These are phyloP conservation scores for Microcos paniculata DNA, from an alignment of 345 rosid species.

Conservation along the genomic window DNA sequence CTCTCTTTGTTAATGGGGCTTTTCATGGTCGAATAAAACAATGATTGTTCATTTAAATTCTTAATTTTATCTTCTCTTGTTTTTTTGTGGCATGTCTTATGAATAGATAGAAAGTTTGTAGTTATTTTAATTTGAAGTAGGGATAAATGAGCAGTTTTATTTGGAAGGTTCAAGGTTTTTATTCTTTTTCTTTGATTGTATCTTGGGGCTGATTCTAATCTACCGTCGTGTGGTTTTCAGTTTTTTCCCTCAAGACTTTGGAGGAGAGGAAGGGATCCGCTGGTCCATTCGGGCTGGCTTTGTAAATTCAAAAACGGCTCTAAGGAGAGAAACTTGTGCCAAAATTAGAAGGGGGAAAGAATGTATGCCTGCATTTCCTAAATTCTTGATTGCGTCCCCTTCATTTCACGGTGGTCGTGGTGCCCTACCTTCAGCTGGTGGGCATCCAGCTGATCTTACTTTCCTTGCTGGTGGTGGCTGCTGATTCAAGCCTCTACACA, in stretches of 20 bases:
- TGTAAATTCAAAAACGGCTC: constrained; percentile 33
- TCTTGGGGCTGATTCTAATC: constrained; percentile 1
- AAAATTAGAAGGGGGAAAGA: constrained; percentile 30
- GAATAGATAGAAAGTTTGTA: background rate
- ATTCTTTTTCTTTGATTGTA: background rate
- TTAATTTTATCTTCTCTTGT: too few relatives aligned
- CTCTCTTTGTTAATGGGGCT: background rate
- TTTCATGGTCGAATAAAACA: background rate
- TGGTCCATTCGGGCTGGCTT: constrained; percentile 43
- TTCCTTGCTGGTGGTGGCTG: constrained; percentile 43
- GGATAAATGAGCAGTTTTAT: background rate
- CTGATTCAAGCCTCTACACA: constrained; percentile 21
- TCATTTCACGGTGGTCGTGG: constrained; percentile 46
- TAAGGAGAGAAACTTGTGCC: constrained; percentile 23
- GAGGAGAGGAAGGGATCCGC: constrained; percentile 16
- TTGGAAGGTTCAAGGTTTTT: background rate
- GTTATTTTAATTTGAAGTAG: background rate
- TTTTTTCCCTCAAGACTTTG: constrained; percentile 17
- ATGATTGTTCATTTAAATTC: background rate
- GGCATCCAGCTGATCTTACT: constrained; percentile 46
- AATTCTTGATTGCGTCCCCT: constrained; percentile 43
- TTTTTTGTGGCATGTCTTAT: background rate
- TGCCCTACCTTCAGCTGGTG: constrained; percentile 45
- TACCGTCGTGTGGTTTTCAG: constrained; percentile 1
- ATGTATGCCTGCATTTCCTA: constrained; percentile 27